Conservation (phyloP, 352 stramenopile species). For the Thalassiosira hispida region DNA sequence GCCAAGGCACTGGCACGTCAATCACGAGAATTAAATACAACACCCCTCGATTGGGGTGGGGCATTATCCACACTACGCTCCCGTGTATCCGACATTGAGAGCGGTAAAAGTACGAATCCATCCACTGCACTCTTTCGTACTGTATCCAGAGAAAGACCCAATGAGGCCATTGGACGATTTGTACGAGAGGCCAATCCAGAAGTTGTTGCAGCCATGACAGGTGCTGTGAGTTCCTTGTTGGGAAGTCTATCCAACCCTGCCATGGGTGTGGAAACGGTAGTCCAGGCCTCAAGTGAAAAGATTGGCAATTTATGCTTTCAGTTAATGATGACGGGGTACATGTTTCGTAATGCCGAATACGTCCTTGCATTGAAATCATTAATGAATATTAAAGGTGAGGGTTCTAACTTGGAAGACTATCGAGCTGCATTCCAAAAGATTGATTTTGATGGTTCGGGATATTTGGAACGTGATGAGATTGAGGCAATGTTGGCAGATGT, state of each 20-base stretch:
- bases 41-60: slow-evolving; percentile 76
- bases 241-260: slow-evolving; percentile 74
- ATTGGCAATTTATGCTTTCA: slow-evolving; percentile 83
- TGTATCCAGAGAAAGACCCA: slow-evolving; percentile 68
- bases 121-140: slow-evolving; percentile 76
- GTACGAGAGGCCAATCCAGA: slow-evolving; percentile 72
- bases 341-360: slow-evolving; percentile 87
- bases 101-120: slow-evolving; percentile 59
- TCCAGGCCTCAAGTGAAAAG: slow-evolving; percentile 80
- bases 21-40: slow-evolving; percentile 40
- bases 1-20: slow-evolving; percentile 32
- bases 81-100: slow-evolving; percentile 73
- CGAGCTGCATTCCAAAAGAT: slow-evolving; percentile 78
- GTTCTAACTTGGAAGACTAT: slow-evolving; percentile 74
- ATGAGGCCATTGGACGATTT: slow-evolving; percentile 77
- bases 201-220: slow-evolving; percentile 81
- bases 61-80: slow-evolving; percentile 66
- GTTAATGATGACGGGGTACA: slow-evolving; percentile 85
- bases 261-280: slow-evolving; percentile 76
- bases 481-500: slow-evolving; percentile 77
- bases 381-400: slow-evolving; percentile 70
- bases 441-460: slow-evolving; percentile 78
- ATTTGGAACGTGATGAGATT: slow-evolving; percentile 81
- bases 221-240: slow-evolving; percentile 68
- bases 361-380: slow-evolving; percentile 83